A percentile compares a stretch with the other conserved stretches of the same genome.
phyloP scores from a whole-genome alignment of 495 filamentous ascomycete genomes.

The Penicillium taxi region DNA sequence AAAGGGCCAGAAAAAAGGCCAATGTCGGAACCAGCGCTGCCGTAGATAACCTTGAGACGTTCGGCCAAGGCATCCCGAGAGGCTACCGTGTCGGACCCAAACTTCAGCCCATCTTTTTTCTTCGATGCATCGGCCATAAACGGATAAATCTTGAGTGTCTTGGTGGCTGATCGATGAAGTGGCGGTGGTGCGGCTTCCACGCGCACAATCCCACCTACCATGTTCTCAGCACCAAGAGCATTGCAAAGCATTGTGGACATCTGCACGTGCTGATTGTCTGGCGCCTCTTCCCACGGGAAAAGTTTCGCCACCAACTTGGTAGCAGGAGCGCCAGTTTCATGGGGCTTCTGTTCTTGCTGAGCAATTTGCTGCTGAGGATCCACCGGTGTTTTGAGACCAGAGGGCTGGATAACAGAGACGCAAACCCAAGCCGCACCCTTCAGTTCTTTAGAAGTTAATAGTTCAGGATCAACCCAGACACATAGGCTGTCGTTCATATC shows the following conservation, averaged over 20 bases:
- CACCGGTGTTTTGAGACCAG: conserved; percentile 62
- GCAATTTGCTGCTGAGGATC: conserved; percentile 67
- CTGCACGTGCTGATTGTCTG: conserved; percentile 66
- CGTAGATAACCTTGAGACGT: conserved; percentile 42
- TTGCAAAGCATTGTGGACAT: conserved; percentile 70
- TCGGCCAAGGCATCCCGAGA: conserved; percentile 60
- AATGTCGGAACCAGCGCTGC: conserved; percentile 29
- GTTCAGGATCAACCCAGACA: conserved; percentile 76
- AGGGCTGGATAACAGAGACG: conserved; percentile 72
- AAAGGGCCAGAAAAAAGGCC: conserved; percentile 76
- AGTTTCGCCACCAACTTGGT: conserved; percentile 69
- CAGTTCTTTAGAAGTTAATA: conserved; percentile 58
- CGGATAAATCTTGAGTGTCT: conserved; percentile 65
- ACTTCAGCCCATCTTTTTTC: conserved; percentile 61
- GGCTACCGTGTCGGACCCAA: conserved; percentile 77
- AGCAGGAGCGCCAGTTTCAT: conserved; percentile 52
- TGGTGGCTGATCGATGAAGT: conserved; percentile 44
- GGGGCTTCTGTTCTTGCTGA: conserved; percentile 47
- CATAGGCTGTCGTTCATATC: conserved; percentile 54
- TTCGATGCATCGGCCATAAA: conserved; percentile 52
- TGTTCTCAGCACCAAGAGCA: conserved; percentile 55
- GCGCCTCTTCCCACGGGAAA: conserved; percentile 74
- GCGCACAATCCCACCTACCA: conserved; percentile 83
- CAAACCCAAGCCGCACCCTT: conserved; percentile 63
- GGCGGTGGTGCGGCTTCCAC: conserved; percentile 66